Base-by-base conservation (phyloP, 768 basidiomycete genomes). In the Boletus rubescentipes region DNA sequence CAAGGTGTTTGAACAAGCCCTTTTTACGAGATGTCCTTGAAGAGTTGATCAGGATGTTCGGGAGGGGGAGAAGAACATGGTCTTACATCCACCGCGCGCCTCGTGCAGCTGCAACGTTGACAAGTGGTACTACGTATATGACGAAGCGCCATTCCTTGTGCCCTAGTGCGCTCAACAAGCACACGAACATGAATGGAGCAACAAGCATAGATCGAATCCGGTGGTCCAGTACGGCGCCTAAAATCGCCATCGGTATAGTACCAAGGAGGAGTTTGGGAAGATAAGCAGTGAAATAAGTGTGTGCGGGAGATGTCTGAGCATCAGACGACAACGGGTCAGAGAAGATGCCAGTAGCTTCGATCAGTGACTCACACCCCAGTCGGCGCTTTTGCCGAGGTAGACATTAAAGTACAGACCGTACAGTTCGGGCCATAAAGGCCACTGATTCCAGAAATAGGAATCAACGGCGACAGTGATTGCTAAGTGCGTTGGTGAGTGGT, bases 141-240 rank as follows among this genome's bases (percentile, higher is more conserved):
- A 98, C 76, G 71, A 99, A 99, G 8, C 97, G 82, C 97, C 97
- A 99, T 72, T 99, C 97, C 68, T 99, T 99, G 72, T 99, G 97
- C 0, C 82, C 86, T 1, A 98, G 75, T 30, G 67, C 75, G 66
- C 93, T 94, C 67, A 98, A 81, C 3, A 86, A 60, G 3, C 65
- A 68, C 9, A 92, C 64, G 55, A 87, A 89, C 1, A 64, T 53
- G 5, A 85, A 26, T 3, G 81, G 75, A 0, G 86, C 81, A 10
- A 78, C 45, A 5, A 86, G 69, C 35, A 89, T 73, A 4, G 71
- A 65, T 4, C 80, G 78, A 40, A 84, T 72, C 9, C 81, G 77
- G 9, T 57, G 59, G 58, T 89, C 84, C 15, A 74, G 51, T 8
- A 73, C 23, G 37, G 73, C 65, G 0, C 85, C 87, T 15, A 91